Percentiles rank a stretch among this genome's conserved stretches.
Evolutionary conservation across 169 alveolate genomes (phyloP).

Genomic region (Theileria equi): DNA sequence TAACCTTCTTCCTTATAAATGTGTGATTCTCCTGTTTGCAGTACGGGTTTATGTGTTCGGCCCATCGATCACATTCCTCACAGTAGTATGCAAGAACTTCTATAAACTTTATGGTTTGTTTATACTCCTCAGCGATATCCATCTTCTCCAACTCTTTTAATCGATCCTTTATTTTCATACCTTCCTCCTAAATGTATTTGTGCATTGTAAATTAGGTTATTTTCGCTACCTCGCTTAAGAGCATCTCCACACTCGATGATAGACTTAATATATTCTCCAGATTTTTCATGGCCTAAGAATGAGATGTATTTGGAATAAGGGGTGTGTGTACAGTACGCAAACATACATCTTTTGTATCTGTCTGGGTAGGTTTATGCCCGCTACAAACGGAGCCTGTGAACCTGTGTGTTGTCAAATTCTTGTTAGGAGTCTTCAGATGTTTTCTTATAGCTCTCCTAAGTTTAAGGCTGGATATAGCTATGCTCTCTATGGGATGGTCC

Average conservation of each 20-base stretch:
- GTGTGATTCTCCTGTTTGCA: slow-evolving; percentile 27
- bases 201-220: not conserved
- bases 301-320: too few relatives aligned
- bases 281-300: slow-evolving; percentile 17
- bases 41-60: slow-evolving; percentile 19
- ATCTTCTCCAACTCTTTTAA: slow-evolving; percentile 13
- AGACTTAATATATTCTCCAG: slow-evolving; percentile 27
- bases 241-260: slow-evolving; percentile 23
- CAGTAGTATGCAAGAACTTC: slow-evolving; percentile 21
- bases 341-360: not conserved
- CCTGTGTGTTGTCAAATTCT: too few relatives aligned
- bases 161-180: not conserved
- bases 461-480: slow-evolving; percentile 54
- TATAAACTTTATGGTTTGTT: slow-evolving; percentile 17
- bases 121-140: slow-evolving; percentile 30
- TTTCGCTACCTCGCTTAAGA: slow-evolving; percentile 24
- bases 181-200: slow-evolving; percentile 9
- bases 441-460: slow-evolving; percentile 28
- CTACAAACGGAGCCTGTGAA: too few relatives aligned
- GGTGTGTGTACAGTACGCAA: not conserved
- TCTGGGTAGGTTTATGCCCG: too few relatives aligned
- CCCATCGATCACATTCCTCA: slow-evolving; percentile 22
- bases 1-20: not conserved
- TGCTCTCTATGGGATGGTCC: slow-evolving; percentile 52
- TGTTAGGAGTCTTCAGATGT: not conserved